Base-by-base conservation (phyloP, 257 asterid genomes). In the Fraxinus quadrangulata region DNA sequence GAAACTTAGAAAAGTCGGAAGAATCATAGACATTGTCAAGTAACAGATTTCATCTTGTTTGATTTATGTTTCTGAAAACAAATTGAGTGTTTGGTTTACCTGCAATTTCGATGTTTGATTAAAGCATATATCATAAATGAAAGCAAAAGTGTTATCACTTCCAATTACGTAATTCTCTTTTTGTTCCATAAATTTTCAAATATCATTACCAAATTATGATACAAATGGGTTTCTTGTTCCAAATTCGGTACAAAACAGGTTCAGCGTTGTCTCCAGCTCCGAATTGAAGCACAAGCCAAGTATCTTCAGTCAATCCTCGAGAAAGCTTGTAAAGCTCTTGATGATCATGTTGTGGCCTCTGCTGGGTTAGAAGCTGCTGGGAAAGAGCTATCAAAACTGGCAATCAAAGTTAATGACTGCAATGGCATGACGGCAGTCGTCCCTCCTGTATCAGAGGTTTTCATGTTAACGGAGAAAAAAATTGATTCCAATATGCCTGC, bases 361-460 rank as follows among this genome's bases (percentile, higher is more conserved):
- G 83, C 89, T 6, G 89, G 93, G 49, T 78, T 92, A 30, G 97
- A 94, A 80, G 84, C 88, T 8, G 86, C 93, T 11, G 76, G 90
- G 31, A 88, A 85, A 77, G 97, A 92, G 81, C 91, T 90, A 71
- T 88, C 96, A 3, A 90, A 83, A 40, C 82, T 91, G 47, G 91
- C 96, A 69, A 89, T 87, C 84, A 90, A 90, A 88, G 96, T 88
- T 72, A 83, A 74, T 23, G 96, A 89, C 80, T 79, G 85, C 77
- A 82, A 80, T 12, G 87, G 81, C 16, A 71, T 85, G 71, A 54
- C 84, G 37, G 56, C 75, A 0, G 83, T 65, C 67, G 83, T 56
- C 67, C 86, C 89, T 66, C 71, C 85, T n/a, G 59, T 75, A 63
- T 79, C 87, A 0, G 85, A 86, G 31, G 72, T 82, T 45, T 67